A percentile compares a stretch with the other conserved stretches of the same genome.
Evolutionary conservation across 2,329 filamentous ascomycete genomes (phyloP).

Genomic region (Xylaria sp.): DNA sequence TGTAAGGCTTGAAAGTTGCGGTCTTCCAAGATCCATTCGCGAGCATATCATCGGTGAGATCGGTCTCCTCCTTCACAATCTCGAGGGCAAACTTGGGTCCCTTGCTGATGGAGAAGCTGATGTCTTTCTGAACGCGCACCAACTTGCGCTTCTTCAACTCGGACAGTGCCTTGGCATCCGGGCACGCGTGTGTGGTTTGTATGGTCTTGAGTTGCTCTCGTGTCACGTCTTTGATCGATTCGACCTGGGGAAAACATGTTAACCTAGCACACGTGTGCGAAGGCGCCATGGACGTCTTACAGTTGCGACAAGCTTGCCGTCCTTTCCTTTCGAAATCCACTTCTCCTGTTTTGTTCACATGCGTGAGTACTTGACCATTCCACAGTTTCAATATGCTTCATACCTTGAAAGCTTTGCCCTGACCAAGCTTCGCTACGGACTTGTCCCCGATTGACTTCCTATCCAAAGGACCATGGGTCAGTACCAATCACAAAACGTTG

Average conservation of each 20-base stretch:
- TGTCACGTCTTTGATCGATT: slow-evolving; percentile 76
- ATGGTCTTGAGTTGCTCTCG: slow-evolving; percentile 70
- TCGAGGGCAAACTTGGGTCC: slow-evolving; percentile 83
- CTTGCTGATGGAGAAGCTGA: slow-evolving; percentile 78
- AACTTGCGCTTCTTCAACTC: slow-evolving; percentile 93
- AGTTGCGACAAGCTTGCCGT: slow-evolving; percentile 10
- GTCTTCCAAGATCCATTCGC: slow-evolving; percentile 85
- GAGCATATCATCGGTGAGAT: slow-evolving; percentile 91
- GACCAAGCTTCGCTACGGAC: slow-evolving; percentile 73
- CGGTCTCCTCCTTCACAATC: slow-evolving; percentile 88
- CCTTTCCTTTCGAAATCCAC: slow-evolving; percentile 53
- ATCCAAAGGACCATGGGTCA: neutral
- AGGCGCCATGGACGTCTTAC: neutral
- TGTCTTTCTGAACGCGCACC: slow-evolving; percentile 74
- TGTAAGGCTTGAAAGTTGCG: slow-evolving; percentile 74
- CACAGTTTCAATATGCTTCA: neutral
- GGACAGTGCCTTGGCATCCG: slow-evolving; percentile 68
- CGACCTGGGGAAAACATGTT: slow-evolving; percentile 38
- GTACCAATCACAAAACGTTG: neutral
- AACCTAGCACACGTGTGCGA: neutral
- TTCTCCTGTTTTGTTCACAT: slow-evolving; percentile 37
- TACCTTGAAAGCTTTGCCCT: slow-evolving; percentile 81
- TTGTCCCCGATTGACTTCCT: slow-evolving; percentile 63
- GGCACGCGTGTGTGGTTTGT: slow-evolving; percentile 60
- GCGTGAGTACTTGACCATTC: neutral